Evolutionary conservation across 2,329 filamentous ascomycete genomes (phyloP), one percentile per base, ranked within the genome.

Genomic region (Cephalotrichum gorgonifer): DNA sequence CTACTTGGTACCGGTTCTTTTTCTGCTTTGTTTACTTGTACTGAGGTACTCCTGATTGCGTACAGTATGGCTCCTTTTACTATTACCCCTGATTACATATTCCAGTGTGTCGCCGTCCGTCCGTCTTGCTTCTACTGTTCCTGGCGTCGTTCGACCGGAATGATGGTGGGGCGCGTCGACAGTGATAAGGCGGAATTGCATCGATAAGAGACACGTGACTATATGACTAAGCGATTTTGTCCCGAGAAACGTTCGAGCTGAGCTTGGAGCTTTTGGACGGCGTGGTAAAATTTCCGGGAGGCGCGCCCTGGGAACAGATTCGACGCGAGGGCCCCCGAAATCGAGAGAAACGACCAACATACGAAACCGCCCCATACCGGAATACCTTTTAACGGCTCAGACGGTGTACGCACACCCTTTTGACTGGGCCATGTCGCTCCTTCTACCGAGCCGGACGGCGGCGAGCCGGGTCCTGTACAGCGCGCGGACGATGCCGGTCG

Each of bases 381-480:
- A 38, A 7, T 3, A 38, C 8, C 5, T 9, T 38, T 8, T n/a
- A 38, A 7, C 33, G 33, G 8, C 33, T n/a, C n/a, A n/a, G n/a
- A n/a, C n/a, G n/a, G n/a, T n/a, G n/a, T n/a, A n/a, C n/a, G n/a
- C n/a, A n/a, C n/a, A n/a, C n/a, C n/a, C n/a, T n/a, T 28, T 17
- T 28, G 27, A 27, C 43, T 44, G n/a, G 14, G 43, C 33, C 14
- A 53, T 52, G 48, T 45, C 47, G 12, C 33, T 42, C 17, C 44
- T 47, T 5, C 28, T 47, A 45, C 47, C 47, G n/a, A 28, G 31
- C 41, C 50, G 41, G 38, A 43, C 44, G 12, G 45, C 44, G n/a
- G 23, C 43, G 33, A n/a, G n/a, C n/a, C n/a, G n/a, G n/a, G 33
- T 17, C 15, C 33, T 38, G 17, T n/a, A 6, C 33, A 7, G 12